A percentile compares a stretch with the other conserved stretches of the same genome.
Conservation (phyloP, 2,329 filamentous ascomycete species). For the Xylariaceae sp. region DNA sequence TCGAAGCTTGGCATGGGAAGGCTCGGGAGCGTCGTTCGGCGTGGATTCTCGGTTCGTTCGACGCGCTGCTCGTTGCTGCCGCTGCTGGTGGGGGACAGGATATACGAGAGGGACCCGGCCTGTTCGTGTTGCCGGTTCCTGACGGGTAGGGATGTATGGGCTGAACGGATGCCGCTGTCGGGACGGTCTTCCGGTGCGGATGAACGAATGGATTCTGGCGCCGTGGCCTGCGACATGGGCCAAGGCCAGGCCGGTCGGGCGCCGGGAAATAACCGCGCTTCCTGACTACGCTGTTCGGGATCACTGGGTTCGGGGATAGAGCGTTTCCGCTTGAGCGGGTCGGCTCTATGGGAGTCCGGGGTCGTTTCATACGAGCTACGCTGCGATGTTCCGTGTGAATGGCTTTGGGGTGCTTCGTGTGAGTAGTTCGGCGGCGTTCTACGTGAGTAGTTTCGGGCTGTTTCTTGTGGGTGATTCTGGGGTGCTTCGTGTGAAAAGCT, state of each 20-base stretch:
- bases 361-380: neutral
- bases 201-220: constrained; percentile 23
- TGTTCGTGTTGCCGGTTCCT: constrained; percentile 30
- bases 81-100: constrained; percentile 29
- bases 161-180: constrained; percentile 26
- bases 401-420: neutral
- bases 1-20: constrained; percentile 38
- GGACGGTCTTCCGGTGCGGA: constrained; percentile 33
- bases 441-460: neutral
- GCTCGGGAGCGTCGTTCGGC: constrained; percentile 36
- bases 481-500: neutral
- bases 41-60: constrained; percentile 33
- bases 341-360: constrained; percentile 26
- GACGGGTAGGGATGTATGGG: constrained; percentile 29
- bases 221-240: constrained; percentile 35
- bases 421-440: neutral
- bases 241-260: constrained; percentile 23
- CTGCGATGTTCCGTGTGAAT: neutral
- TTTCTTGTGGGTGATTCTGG: neutral
- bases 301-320: constrained; percentile 40
- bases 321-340: constrained; percentile 43
- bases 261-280: constrained; percentile 43
- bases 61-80: constrained; percentile 24
- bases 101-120: constrained; percentile 29
- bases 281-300: constrained; percentile 37